Conservation (phyloP, 2,329 filamentous ascomycete species). For the Domatiomyces globalis region DNA sequence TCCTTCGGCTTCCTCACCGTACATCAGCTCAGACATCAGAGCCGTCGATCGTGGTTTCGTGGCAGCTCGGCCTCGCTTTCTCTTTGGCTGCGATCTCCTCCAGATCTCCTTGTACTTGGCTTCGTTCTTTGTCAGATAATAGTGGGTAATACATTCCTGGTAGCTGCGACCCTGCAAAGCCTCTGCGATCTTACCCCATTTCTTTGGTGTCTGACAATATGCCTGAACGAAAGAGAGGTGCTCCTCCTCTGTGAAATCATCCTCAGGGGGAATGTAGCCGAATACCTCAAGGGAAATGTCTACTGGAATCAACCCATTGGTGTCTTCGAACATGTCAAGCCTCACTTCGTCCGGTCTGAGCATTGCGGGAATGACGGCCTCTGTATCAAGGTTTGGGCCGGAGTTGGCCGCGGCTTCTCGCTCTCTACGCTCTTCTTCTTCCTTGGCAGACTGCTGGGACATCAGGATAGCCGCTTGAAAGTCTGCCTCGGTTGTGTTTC, state of each 20-base stretch:
- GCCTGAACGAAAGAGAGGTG: slow-evolving; percentile 33
- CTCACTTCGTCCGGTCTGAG: slow-evolving; percentile 27
- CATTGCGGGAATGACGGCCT: slow-evolving; percentile 37
- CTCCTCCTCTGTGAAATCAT: slow-evolving; percentile 35
- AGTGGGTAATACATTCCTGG: slow-evolving; percentile 37
- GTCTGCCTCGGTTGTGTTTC: slow-evolving; percentile 36
- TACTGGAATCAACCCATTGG: slow-evolving; percentile 29
- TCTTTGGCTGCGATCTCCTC: slow-evolving; percentile 31
- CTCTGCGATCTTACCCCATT: slow-evolving; percentile 38
- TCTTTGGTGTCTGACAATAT: slow-evolving; percentile 36
- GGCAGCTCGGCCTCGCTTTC: slow-evolving; percentile 24
- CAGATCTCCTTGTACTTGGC: slow-evolving; percentile 37
- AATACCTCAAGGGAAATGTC: slow-evolving; percentile 30
- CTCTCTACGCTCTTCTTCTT: slow-evolving; percentile 32
- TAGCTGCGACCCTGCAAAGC: slow-evolving; percentile 32
- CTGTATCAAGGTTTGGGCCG: slow-evolving; percentile 30
- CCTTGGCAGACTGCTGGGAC: slow-evolving; percentile 34
- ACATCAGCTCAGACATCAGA: slow-evolving; percentile 34
- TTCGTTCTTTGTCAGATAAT: slow-evolving; percentile 37
- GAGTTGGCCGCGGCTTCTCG: slow-evolving; percentile 31
- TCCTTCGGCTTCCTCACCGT: slow-evolving; percentile 31
- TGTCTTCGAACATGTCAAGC: slow-evolving; percentile 32
- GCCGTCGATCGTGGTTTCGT: slow-evolving; percentile 33
- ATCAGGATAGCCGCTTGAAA: slow-evolving; percentile 35
- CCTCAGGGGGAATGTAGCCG: slow-evolving; percentile 30